Evolutionary conservation across 2,329 filamentous ascomycete species (phyloP), one percentile per base, ranked within the genome.

Genomic region (Pseudogymnoascus sp.): DNA sequence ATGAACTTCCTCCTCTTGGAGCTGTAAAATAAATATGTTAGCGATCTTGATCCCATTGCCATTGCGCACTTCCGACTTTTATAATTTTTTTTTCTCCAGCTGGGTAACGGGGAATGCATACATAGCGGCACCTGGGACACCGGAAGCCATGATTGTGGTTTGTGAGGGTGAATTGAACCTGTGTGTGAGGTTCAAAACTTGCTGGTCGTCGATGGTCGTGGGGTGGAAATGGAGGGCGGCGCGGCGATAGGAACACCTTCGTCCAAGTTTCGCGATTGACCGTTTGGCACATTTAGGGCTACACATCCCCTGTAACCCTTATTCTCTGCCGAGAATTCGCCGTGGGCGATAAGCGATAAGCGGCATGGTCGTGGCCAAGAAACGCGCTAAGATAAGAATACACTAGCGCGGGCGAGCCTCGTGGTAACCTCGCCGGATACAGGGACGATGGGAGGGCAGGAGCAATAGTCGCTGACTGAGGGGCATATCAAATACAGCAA

Each of bases 1-100:
- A 93, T 88, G 84, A 92, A 93, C 87, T 93, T 93, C 86, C 89
- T 90, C 81, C 88, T 82, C 88, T 93, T 93, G 79, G 89, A 92
- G 80, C 89, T 92, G 76, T 69, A 66, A 62, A 63, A 39, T 57
- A 61, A 60, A 63, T 36, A 26, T 54, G 60, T 64, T 58, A 65
- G 66, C 64, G 31, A 64, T 59, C 24, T 15, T n/a, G 59, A 33
- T 47, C 37, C 47, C 47, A 31, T 44, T 37, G 58, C 47, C 9
- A 31, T 44, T 26, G 58, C 47, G 5, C 47, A 54, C 29, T 54
- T 33, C 13, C 47, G n/a, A 54, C 26, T 31, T 54, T 54, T 59
- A 39, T 26, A 31, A 26, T 57, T 33, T 59, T 59, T 35, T 37
- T 39, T 37, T 26, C 33, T 59, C 9, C 33, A 59, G 10, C 35